Conservation (phyloP, 805 yeast species). For the Ogataea pini region DNA sequence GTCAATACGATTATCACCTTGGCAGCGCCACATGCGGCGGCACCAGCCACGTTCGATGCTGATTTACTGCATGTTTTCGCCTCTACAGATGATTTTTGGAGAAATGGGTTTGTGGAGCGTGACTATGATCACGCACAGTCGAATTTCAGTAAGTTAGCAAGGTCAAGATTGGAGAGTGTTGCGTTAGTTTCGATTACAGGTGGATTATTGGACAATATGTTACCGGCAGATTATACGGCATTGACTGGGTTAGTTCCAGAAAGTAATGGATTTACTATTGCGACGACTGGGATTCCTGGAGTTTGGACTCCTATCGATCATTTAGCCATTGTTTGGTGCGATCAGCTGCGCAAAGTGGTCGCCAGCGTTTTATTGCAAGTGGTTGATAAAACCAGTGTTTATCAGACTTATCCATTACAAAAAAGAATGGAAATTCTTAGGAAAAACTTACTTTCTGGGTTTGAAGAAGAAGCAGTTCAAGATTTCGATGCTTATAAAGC, state of each 20-base stretch:
- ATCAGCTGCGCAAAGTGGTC: conserved; percentile 69
- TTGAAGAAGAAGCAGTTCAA: conserved; percentile 44
- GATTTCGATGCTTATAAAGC: conserved; percentile 30
- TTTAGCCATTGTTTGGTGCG: conserved; percentile 95
- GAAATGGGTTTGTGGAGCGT: conserved; percentile 48
- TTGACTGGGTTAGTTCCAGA: conserved; percentile 71
- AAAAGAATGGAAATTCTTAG: conserved; percentile 62
- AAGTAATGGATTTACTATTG: conserved; percentile 77
- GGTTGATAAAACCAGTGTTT: conserved; percentile 47
- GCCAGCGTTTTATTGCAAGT: conserved; percentile 61
- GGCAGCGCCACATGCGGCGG: conserved; percentile 88
- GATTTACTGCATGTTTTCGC: conserved; percentile 76
- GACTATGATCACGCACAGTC: conserved; percentile 8
- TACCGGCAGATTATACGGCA: conserved; percentile 90
- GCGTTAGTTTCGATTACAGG: conserved; percentile 87
- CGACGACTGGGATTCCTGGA: conserved; percentile 80
- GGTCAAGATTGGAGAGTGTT: conserved; percentile 52
- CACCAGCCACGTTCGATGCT: conserved; percentile 93
- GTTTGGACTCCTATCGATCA: conserved; percentile 97
- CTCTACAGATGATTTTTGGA: conserved; percentile 79
- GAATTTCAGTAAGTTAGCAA: conserved; percentile 37
- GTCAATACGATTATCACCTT: conserved; percentile 83
- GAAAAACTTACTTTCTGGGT: conserved; percentile 50
- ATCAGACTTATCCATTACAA: conserved; percentile 52
- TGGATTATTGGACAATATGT: conserved; percentile 71